These are phyloP conservation scores for Aspergillus indologenus DNA, from an alignment of 495 filamentous ascomycete species.

Conservation along the genomic window DNA sequence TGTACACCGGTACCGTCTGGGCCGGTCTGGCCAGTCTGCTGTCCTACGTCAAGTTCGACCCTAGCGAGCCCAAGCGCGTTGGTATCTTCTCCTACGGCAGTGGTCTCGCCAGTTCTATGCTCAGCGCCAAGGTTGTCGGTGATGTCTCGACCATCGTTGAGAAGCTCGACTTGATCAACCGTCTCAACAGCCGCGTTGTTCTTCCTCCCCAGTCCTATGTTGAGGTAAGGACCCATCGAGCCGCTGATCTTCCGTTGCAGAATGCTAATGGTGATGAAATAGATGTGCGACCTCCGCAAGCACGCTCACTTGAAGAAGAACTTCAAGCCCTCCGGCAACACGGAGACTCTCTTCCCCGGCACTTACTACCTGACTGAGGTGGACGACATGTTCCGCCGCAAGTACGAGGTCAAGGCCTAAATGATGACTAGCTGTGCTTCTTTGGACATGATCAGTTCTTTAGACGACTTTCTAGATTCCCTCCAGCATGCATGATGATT, in stretches of 20 bases:
- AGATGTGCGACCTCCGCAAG: constrained; percentile 94
- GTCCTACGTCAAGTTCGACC: constrained; percentile 64
- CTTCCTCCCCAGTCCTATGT: constrained; percentile 86
- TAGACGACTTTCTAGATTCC: constrained; percentile 45
- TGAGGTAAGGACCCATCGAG: constrained; percentile 52
- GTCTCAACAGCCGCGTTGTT: constrained; percentile 65
- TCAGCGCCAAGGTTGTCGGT: constrained; percentile 80
- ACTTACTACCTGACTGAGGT: constrained; percentile 89
- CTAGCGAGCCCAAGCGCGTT: constrained; percentile 79
- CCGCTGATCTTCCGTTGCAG: not conserved
- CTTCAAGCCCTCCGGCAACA: constrained; percentile 73
- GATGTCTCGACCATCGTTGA: constrained; percentile 71
- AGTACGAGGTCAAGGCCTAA: constrained; percentile 85
- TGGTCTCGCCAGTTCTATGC: constrained; percentile 85
- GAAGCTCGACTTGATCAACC: constrained; percentile 75
- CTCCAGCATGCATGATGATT: constrained; percentile 29
- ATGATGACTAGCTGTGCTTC: constrained; percentile 24
- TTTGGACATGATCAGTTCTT: constrained; percentile 32
- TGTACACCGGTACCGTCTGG: constrained; percentile 97
- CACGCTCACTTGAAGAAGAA: constrained; percentile 91
- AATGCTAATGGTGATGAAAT: constrained; percentile 12
- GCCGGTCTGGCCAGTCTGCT: constrained; percentile 76
- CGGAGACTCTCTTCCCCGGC: constrained; percentile 71
- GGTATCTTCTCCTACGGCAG: constrained; percentile 94
- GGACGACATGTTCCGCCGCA: constrained; percentile 93